phyloP scores from a whole-genome alignment of 768 basidiomycete species.

The Boletus sp. region DNA sequence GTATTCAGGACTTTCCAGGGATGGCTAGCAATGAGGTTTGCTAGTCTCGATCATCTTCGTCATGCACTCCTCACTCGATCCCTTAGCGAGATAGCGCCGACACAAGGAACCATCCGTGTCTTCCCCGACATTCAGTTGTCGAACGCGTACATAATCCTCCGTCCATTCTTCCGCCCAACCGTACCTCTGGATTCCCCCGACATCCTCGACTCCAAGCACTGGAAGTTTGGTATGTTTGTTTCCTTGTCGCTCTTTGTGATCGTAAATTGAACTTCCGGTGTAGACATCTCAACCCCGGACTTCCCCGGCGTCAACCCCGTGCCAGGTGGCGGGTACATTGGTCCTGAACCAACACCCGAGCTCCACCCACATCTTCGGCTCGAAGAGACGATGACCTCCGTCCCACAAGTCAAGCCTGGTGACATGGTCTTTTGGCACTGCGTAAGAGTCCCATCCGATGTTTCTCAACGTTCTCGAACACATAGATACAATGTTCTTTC shows the following conservation, averaged over 20 bases:
- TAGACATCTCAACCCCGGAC: constrained; percentile 46
- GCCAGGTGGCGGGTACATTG: constrained; percentile 26
- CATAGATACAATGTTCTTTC: constrained; percentile 4
- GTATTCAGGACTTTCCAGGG: constrained; percentile 70
- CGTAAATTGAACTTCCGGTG: constrained; percentile 5
- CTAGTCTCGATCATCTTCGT: constrained; percentile 1
- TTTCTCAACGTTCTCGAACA: background rate
- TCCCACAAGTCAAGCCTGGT: constrained; percentile 70
- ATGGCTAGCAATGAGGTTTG: constrained; percentile 67
- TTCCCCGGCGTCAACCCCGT: constrained; percentile 46
- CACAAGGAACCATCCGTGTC: constrained; percentile 62
- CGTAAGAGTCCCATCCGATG: constrained; percentile 25
- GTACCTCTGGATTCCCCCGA: constrained; percentile 21
- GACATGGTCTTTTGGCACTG: constrained; percentile 82
- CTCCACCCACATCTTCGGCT: constrained; percentile 70
- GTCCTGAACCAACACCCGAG: constrained; percentile 51
- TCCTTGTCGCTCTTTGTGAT: constrained; percentile 18
- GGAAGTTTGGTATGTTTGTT: constrained; percentile 44
- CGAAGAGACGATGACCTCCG: constrained; percentile 62
- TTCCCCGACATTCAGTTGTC: constrained; percentile 68
- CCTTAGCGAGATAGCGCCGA: constrained; percentile 30
- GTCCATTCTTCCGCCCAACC: constrained; percentile 69
- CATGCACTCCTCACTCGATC: background rate
- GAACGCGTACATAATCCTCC: constrained; percentile 69
- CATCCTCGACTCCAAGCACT: constrained; percentile 46